A percentile compares a stretch with the other conserved stretches of the same genome.
Conservation (phyloP, 176 grass and related monocot species). For the Cenchrus americanus region DNA sequence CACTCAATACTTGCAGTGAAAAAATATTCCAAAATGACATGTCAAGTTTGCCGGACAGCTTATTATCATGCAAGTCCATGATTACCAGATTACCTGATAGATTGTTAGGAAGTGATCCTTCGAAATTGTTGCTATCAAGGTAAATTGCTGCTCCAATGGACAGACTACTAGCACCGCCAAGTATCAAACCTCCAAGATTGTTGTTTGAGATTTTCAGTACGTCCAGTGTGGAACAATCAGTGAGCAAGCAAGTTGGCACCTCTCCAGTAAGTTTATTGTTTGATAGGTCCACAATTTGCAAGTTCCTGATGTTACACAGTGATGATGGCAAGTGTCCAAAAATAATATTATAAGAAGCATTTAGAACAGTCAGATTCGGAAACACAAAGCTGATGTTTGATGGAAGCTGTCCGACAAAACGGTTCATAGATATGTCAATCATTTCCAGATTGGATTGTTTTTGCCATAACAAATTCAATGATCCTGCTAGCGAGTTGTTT, state of each 20-base stretch:
- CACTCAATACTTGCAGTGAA: not conserved
- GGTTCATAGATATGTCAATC: too few relatives aligned
- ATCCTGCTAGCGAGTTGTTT: too few relatives aligned
- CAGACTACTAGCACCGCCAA: not conserved
- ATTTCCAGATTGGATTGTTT: too few relatives aligned
- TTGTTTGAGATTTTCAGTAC: too few relatives aligned
- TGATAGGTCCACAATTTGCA: too few relatives aligned
- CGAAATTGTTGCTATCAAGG: not conserved
- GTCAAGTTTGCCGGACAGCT: not conserved
- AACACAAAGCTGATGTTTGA: conserved; percentile 3
- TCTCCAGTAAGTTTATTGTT: too few relatives aligned
- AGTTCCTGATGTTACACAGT: not conserved
- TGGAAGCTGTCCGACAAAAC: not conserved
- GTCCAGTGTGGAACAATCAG: too few relatives aligned
- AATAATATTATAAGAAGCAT: conserved; percentile 34
- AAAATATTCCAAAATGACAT: not conserved
- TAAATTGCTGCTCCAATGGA: not conserved
- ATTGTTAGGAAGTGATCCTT: not conserved
- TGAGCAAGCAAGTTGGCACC: too few relatives aligned
- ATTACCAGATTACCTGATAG: not conserved
- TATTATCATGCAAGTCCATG: conserved; percentile 13
- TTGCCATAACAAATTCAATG: too few relatives aligned
- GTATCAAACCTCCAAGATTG: not conserved
- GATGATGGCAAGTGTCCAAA: conserved; percentile 6
- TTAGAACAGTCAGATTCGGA: not conserved